phyloP scores from a whole-genome alignment of 768 basidiomycete species.

The Lactarius akahatsu region DNA sequence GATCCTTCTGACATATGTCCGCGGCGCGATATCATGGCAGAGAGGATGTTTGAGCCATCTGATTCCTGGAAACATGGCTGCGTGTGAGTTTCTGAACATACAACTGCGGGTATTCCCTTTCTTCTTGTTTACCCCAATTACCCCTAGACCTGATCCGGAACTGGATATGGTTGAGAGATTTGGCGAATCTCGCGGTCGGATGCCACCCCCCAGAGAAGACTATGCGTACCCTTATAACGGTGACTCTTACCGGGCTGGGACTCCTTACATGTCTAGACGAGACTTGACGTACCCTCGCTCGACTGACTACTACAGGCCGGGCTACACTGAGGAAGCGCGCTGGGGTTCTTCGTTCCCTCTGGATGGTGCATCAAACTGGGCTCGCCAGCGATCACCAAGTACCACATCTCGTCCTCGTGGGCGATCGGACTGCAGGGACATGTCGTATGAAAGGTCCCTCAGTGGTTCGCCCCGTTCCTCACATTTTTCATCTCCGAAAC shows the following conservation, averaged over 20 bases:
- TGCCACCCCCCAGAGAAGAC: constrained; percentile 30
- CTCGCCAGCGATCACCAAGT: constrained; percentile 18
- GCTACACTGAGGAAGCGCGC: constrained; percentile 39
- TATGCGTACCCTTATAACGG: constrained; percentile 45
- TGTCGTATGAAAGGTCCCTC: constrained; percentile 23
- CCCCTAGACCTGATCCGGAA: constrained; percentile 15
- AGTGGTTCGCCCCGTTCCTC: constrained; percentile 27
- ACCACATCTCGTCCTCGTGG: constrained; percentile 21
- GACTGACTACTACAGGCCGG: constrained; percentile 54
- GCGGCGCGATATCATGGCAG: constrained; percentile 41
- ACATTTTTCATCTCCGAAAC: constrained; percentile 29
- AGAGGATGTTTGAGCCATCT: constrained; percentile 71
- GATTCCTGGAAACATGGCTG: constrained; percentile 50
- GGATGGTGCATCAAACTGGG: constrained; percentile 31
- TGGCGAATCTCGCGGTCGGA: constrained; percentile 19
- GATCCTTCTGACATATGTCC: constrained; percentile 34
- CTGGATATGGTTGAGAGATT: constrained; percentile 26
- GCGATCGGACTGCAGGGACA: constrained; percentile 21
- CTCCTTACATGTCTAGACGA: constrained; percentile 41
- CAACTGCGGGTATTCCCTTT: neutral
- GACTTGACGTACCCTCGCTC: constrained; percentile 38
- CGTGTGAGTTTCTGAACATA: constrained; percentile 15
- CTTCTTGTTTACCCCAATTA: constrained; percentile 21
- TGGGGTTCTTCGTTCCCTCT: constrained; percentile 36
- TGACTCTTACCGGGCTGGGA: constrained; percentile 48